Evolutionary conservation across 2,329 filamentous ascomycete genomes (phyloP).

Genomic region (Pezicula radicicola): DNA sequence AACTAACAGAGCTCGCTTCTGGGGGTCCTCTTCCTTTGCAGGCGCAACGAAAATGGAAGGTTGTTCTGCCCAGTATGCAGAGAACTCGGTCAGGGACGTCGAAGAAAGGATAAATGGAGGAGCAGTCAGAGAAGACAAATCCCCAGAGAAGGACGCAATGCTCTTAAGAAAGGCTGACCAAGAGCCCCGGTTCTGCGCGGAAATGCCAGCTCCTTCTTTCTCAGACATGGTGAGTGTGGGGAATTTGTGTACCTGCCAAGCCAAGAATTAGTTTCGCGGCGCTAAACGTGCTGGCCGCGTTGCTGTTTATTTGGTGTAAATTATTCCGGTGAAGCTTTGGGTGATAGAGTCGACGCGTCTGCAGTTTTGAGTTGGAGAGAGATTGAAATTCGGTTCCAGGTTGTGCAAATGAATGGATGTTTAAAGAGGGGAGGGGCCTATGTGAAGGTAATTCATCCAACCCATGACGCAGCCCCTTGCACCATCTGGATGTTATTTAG

Average conservation of each 20-base stretch:
- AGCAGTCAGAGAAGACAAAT: conserved; percentile 76
- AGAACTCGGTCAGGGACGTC: conserved; percentile 77
- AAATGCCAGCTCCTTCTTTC: conserved; percentile 26
- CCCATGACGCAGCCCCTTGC: too few relatives aligned
- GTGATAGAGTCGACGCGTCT: too few relatives aligned
- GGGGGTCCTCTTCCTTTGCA: conserved; percentile 72
- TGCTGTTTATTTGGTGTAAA: too few relatives aligned
- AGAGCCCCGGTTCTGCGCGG: conserved; percentile 26
- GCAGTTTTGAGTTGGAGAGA: too few relatives aligned
- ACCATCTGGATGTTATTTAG: too few relatives aligned
- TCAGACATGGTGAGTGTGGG: conserved; percentile 18
- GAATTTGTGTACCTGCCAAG: conserved; percentile 5
- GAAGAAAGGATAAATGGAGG: conserved; percentile 80
- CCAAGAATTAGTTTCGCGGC: background rate
- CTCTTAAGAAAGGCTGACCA: conserved; percentile 44
- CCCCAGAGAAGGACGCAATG: conserved; percentile 78
- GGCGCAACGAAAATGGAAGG: conserved; percentile 78
- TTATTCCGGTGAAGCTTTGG: too few relatives aligned
- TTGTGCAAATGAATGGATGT: too few relatives aligned
- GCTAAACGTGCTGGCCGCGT: background rate
- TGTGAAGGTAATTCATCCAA: too few relatives aligned
- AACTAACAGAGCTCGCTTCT: conserved; percentile 82
- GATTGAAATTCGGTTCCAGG: too few relatives aligned
- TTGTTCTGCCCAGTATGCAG: conserved; percentile 79
- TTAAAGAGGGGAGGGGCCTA: too few relatives aligned